These are phyloP conservation scores for Nematocida ironsii DNA, from an alignment of 371 early-diverging fungal genomes.

Conservation along the genomic window DNA sequence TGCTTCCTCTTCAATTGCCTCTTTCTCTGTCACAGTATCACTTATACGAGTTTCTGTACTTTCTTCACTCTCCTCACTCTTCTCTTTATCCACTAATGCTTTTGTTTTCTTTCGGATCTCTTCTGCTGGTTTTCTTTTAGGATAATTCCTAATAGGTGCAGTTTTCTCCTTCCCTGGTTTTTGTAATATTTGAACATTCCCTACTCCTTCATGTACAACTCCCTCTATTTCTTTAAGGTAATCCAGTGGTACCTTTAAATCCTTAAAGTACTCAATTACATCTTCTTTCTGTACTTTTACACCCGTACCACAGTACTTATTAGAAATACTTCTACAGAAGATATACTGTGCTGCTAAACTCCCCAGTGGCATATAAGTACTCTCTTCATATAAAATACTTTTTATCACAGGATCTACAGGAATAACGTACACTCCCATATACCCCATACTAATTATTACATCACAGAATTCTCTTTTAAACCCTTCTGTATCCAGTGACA, in stretches of 20 bases:
- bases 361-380: conserved; percentile 54
- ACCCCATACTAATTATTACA: conserved; percentile 66
- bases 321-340: conserved; percentile 54
- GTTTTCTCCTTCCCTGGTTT: conserved; percentile 34
- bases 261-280: conserved; percentile 45
- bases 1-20: conserved; percentile 35
- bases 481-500: not conserved
- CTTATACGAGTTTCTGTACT: not conserved
- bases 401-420: conserved; percentile 54
- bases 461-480: conserved; percentile 63
- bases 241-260: conserved; percentile 34
- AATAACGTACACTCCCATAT: conserved; percentile 59
- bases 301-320: conserved; percentile 60
- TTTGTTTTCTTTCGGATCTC: not conserved
- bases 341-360: conserved; percentile 54
- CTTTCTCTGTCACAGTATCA: not conserved
- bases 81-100: conserved; percentile 10
- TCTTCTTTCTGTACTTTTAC: conserved; percentile 52
- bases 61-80: not conserved
- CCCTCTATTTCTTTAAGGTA: conserved; percentile 38
- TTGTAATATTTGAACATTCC: conserved; percentile 16
- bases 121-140: conserved; percentile 20
- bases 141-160: not conserved
- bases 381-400: conserved; percentile 48
- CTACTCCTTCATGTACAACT: conserved; percentile 36